These are phyloP conservation scores for Ophiostoma australiae DNA, from an alignment of 2,329 filamentous ascomycete species.

Conservation along the genomic window DNA sequence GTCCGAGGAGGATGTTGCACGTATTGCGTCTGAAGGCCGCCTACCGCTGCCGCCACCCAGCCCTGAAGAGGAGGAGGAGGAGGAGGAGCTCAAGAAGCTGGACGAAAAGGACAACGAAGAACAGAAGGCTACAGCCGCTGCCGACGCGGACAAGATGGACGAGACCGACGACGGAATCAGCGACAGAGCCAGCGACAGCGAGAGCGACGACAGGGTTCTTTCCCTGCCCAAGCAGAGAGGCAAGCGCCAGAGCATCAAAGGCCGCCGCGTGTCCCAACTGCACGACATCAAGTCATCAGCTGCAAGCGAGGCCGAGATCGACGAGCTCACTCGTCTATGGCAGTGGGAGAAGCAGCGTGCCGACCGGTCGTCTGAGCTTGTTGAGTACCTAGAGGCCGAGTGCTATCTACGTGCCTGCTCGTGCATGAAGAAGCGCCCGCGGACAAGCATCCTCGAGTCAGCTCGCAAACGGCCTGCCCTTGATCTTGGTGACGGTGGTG, in stretches of 20 bases:
- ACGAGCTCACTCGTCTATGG: slow-evolving; percentile 49
- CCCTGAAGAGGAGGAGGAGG: slow-evolving; percentile 44
- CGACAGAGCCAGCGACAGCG: slow-evolving; percentile 10
- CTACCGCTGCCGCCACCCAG: slow-evolving; percentile 56
- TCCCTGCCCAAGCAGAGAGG: slow-evolving; percentile 57
- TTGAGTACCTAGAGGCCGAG: slow-evolving; percentile 72
- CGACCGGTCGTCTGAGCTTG: slow-evolving; percentile 63
- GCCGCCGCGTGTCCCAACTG: slow-evolving; percentile 40
- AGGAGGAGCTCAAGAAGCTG: slow-evolving; percentile 36
- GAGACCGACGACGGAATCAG: slow-evolving; percentile 15
- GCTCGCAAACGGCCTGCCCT: slow-evolving; percentile 38
- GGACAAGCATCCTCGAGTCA: slow-evolving; percentile 31
- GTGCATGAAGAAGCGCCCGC: slow-evolving; percentile 45
- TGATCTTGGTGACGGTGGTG: slow-evolving; percentile 40
- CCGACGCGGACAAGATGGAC: slow-evolving; percentile 5
- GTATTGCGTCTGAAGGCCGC: slow-evolving; percentile 66
- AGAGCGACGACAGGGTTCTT: slow-evolving; percentile 10
- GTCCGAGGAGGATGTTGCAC: slow-evolving; percentile 64
- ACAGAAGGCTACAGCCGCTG: background rate
- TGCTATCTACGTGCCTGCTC: slow-evolving; percentile 64
- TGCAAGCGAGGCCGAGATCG: slow-evolving; percentile 54
- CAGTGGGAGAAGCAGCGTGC: slow-evolving; percentile 59
- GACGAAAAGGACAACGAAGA: background rate
- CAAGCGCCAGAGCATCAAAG: slow-evolving; percentile 45
- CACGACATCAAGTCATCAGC: slow-evolving; percentile 52